Evolutionary conservation across 2,329 filamentous ascomycete species (phyloP), one percentile per base, ranked within the genome.

Genomic region (Torrubiellomyces zombiae): DNA sequence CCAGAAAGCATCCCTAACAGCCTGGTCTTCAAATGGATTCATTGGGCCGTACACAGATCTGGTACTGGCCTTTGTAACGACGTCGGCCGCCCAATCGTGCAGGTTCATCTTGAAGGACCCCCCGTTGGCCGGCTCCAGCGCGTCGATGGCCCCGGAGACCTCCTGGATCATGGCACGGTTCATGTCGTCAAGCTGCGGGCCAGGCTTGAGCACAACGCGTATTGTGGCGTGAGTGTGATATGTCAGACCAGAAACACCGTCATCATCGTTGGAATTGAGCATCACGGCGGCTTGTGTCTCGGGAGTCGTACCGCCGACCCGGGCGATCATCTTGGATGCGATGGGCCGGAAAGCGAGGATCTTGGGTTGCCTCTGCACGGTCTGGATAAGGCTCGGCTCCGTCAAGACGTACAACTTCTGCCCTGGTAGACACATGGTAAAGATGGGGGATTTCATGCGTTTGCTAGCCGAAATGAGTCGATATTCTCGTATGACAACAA

Each of bases 321-420:
- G n/a, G n/a, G n/a, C n/a, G n/a, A n/a, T n/a, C n/a, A n/a, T n/a
- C n/a, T n/a, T n/a, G n/a, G n/a, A n/a, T n/a, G n/a, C n/a, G n/a
- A n/a, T n/a, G n/a, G n/a, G n/a, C n/a, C n/a, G n/a, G n/a, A n/a
- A n/a, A n/a, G n/a, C n/a, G n/a, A n/a, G n/a, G n/a, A n/a, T n/a
- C n/a, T n/a, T n/a, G n/a, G n/a, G n/a, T n/a, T 27, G 23, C 18
- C 27, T 28, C 18, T 32, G 23, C 12, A 25, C 15, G 4, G 14
- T 24, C 18, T 21, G 29, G n/a, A 31, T 21, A 12, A 31, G 29
- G 4, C 28, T 26, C 14, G 29, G 25, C 10, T 21, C 17, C 10
- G 22, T 25, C 8, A 31, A 16, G 14, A 31, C 18, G 25, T 31
- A 31, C 21, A 31, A 22, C 22, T 31, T 31, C 22, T 31, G 29